These are phyloP conservation scores for Chloranthus sessilifolius DNA, from an alignment of 164 flowering plant genomes.

Conservation along the genomic window DNA sequence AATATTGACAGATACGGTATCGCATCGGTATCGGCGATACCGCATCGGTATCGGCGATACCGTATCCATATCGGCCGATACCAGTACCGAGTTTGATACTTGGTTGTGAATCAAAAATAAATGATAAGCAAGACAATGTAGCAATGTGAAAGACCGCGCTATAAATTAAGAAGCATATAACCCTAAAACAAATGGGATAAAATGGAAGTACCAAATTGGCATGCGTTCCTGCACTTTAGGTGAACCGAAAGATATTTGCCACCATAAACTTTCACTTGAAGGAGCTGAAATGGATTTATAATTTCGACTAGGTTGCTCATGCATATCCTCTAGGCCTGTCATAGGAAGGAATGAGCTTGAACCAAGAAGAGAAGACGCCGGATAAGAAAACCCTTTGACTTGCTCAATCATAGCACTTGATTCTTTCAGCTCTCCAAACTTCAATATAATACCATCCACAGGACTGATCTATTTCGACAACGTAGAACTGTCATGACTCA, in stretches of 20 bases:
- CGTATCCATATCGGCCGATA: too few species aligned
- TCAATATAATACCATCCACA: slow-evolving; percentile 83
- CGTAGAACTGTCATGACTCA: neutral
- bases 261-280: slow-evolving; percentile 61
- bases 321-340: slow-evolving; percentile 26
- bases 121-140: too few species aligned
- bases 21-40: too few species aligned
- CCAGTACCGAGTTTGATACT: too few species aligned
- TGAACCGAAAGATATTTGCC: slow-evolving; percentile 82
- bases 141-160: too few species aligned
- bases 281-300: slow-evolving; percentile 20
- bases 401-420: slow-evolving; percentile 89
- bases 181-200: neutral
- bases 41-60: too few species aligned
- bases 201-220: slow-evolving; percentile 45
- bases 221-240: slow-evolving; percentile 58
- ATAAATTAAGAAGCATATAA: too few species aligned
- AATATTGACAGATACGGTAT: too few species aligned
- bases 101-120: too few species aligned
- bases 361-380: slow-evolving; percentile 84
- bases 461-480: slow-evolving; percentile 70
- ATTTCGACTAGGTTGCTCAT: slow-evolving; percentile 23
- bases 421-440: slow-evolving; percentile 83
- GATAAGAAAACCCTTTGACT: slow-evolving; percentile 91
- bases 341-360: slow-evolving; percentile 50